Evolutionary conservation across 192 early-diverging fungal genomes (phyloP), one percentile per base, ranked within the genome.

Genomic region (Globomyces pollinis-pini): DNA sequence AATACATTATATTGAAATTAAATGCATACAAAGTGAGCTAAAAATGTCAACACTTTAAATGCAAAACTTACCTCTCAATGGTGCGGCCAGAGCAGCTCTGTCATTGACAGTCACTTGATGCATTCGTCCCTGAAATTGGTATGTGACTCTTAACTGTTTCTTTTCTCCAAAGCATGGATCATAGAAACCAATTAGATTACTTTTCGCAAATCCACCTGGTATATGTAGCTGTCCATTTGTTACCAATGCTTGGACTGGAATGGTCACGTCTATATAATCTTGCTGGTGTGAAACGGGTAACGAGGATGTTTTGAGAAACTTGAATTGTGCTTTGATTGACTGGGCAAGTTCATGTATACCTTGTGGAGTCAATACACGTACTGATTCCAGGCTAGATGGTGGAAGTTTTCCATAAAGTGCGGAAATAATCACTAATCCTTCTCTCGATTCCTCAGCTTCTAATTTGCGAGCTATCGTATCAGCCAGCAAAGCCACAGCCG

Each of bases 151-250:
- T 50, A 98, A 74, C 51, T 81, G 75, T 68, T 98, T 98, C 16
- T 66, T 62, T 52, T 86, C 86, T 32, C 92, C 93, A 54, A 95
- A 81, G 62, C 91, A 91, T 23, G 95, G 93, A 68, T 98, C 93
- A 60, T 90, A 96, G 68, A 98, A 98, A 2, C 95, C 95, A 30
- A 91, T 74, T 58, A 98, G 75, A 58, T 88, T 86, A 21, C 83
- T 74, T 83, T 96, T 96, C 62, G 91, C 88, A 61, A 84, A 81
- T 30, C 89, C 86, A 13, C 84, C 88, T 6, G 87, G 85, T 59
- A 99, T 87, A 16, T 87, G 87, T 57, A 99, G 75, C 71, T 96
- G 88, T 23, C 88, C 88, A 35, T 89, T 80, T 56, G 79, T 74
- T 12, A 97, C 89, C 31, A 97, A 69, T 3, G 84, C 78, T 52